phyloP scores from a whole-genome alignment of 2,329 filamentous ascomycete genomes.

The Ophiostoma montium region DNA sequence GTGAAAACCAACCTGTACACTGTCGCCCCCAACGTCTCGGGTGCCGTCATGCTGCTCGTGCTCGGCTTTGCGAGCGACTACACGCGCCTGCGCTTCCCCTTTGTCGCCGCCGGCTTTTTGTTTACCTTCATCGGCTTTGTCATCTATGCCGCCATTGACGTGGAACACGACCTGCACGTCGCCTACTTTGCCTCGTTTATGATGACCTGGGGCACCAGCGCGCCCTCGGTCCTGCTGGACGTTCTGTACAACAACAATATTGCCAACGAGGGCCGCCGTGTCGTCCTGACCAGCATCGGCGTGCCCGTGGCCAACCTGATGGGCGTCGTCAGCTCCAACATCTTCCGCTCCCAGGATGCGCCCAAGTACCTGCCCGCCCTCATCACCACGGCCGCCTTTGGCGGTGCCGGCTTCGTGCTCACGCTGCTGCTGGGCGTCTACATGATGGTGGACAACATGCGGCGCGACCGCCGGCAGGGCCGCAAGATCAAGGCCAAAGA shows the following conservation, averaged over 20 bases:
- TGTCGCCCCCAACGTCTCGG: slow-evolving; percentile 64
- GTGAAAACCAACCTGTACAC: slow-evolving; percentile 65
- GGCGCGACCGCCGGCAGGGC: slow-evolving; percentile 43
- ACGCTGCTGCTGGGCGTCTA: slow-evolving; percentile 43
- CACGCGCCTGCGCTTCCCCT: slow-evolving; percentile 53
- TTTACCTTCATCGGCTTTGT: slow-evolving; percentile 67
- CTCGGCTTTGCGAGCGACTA: slow-evolving; percentile 59
- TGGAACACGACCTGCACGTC: slow-evolving; percentile 43
- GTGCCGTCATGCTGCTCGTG: slow-evolving; percentile 57
- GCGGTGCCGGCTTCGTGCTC: slow-evolving; percentile 41
- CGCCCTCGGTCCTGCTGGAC: slow-evolving; percentile 55
- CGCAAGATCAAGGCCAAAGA: slow-evolving; percentile 39
- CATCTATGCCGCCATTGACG: slow-evolving; percentile 54
- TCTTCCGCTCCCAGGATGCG: slow-evolving; percentile 48
- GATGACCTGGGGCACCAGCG: slow-evolving; percentile 70
- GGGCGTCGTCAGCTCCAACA: slow-evolving; percentile 55
- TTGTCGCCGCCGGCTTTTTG: slow-evolving; percentile 58
- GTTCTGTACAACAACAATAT: slow-evolving; percentile 67
- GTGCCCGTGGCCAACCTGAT: slow-evolving; percentile 66
- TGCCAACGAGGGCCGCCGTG: slow-evolving; percentile 58
- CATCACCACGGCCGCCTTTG: slow-evolving; percentile 50
- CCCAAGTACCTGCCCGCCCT: slow-evolving; percentile 55
- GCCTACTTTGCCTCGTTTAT: slow-evolving; percentile 68
- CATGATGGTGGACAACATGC: slow-evolving; percentile 52
- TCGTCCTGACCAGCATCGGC: slow-evolving; percentile 55